A percentile compares a stretch with the other conserved stretches of the same genome.
Evolutionary conservation across 1,139 yeast genomes (phyloP).

Genomic region (Candida labiduridarum): DNA sequence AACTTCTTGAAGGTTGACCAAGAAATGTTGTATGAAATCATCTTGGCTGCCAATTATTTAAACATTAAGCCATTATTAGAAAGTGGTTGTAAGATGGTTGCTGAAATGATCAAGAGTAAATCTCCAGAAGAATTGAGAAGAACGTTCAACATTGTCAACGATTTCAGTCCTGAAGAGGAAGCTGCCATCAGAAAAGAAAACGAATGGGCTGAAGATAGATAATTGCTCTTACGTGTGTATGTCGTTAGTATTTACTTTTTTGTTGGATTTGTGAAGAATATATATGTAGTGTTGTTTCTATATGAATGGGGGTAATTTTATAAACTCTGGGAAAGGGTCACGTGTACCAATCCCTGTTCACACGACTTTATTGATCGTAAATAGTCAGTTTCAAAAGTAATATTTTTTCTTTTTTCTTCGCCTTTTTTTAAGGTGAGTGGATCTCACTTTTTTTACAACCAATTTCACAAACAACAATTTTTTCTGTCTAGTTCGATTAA

Average conservation of each 20-base stretch:
- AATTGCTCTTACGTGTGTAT: slow-evolving; percentile 7
- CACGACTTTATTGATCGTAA: neutral
- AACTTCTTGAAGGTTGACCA: slow-evolving; percentile 95
- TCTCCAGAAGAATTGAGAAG: slow-evolving; percentile 95
- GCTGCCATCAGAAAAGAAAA: slow-evolving; percentile 96
- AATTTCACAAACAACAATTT: slow-evolving; percentile 1
- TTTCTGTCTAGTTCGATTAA: neutral
- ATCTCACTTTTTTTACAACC: neutral
- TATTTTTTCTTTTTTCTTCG: neutral
- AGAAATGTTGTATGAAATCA: slow-evolving; percentile 96
- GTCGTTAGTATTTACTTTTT: neutral
- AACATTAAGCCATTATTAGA: slow-evolving; percentile 92
- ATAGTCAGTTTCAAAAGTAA: neutral
- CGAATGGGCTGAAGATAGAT: slow-evolving; percentile 99
- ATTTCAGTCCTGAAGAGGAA: slow-evolving; percentile 97
- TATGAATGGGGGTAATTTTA: neutral
- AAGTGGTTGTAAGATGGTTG: slow-evolving; percentile 96
- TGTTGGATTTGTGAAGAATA: neutral
- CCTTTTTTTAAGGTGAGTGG: neutral
- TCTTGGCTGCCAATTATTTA: slow-evolving; percentile 92
- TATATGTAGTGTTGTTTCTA: neutral
- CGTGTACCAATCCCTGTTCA: neutral
- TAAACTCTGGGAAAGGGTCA: neutral
- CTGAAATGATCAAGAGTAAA: slow-evolving; percentile 97
- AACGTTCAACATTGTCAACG: slow-evolving; percentile 93